Evolutionary conservation across 257 asterid species (phyloP).

Genomic region (Cordia subcordata): DNA sequence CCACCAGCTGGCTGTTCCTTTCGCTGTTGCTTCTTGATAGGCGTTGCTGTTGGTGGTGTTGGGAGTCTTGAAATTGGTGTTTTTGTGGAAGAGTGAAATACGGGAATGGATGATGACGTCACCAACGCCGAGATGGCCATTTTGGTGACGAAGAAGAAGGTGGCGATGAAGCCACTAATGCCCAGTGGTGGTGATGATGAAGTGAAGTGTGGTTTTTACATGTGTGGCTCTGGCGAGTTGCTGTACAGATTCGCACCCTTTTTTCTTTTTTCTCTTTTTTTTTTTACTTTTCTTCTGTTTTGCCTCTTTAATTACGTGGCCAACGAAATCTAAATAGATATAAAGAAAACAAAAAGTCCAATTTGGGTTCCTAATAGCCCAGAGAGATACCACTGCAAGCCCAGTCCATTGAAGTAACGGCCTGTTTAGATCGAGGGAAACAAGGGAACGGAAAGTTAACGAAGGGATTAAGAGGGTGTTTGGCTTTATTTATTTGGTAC

Average conservation of each 20-base stretch:
- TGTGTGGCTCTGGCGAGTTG: neutral
- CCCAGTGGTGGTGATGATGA: neutral
- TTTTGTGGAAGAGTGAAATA: conserved; percentile 16
- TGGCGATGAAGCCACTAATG: too few relatives aligned
- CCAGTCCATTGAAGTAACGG: too few relatives aligned
- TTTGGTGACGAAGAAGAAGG: neutral
- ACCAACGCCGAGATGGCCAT: neutral
- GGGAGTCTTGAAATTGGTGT: neutral
- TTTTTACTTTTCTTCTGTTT: too few relatives aligned
- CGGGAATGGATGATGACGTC: conserved; percentile 24
- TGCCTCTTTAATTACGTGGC: too few relatives aligned
- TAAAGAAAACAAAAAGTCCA: too few relatives aligned
- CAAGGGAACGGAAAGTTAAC: too few relatives aligned
- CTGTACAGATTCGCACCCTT: neutral
- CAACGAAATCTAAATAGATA: too few relatives aligned
- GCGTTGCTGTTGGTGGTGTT: neutral
- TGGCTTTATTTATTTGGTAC: too few relatives aligned
- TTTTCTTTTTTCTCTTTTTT: neutral
- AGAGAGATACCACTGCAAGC: too few relatives aligned
- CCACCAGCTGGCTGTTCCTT: conserved; percentile 19
- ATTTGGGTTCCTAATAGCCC: too few relatives aligned
- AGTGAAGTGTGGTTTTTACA: neutral
- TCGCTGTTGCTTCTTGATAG: conserved; percentile 25
- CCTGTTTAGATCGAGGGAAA: too few relatives aligned
- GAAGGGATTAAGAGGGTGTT: too few relatives aligned